Evolutionary conservation across 2,329 filamentous ascomycete species (phyloP).

Genomic region (Monosporascus sp.): DNA sequence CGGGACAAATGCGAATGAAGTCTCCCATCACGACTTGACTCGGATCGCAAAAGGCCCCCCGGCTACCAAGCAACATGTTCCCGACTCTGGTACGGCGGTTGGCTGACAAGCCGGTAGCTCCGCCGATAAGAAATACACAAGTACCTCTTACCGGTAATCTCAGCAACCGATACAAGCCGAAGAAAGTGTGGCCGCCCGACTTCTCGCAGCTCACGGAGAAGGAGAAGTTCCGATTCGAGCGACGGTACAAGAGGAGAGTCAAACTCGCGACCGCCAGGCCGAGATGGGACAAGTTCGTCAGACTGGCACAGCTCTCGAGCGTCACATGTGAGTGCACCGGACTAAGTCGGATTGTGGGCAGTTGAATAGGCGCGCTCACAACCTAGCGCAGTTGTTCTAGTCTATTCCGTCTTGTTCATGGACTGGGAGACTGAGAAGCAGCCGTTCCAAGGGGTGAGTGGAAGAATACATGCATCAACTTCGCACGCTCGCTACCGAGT

Average conservation of each 20-base stretch:
- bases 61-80: conserved; percentile 32
- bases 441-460: conserved; percentile 46
- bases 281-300: conserved; percentile 35
- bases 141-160: conserved; percentile 29
- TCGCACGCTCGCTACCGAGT: neutral
- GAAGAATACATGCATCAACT: neutral
- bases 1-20: no score
- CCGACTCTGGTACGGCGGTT: conserved; percentile 39
- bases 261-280: conserved; percentile 28
- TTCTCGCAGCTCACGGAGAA: conserved; percentile 63
- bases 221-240: conserved; percentile 73
- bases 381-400: conserved; percentile 37
- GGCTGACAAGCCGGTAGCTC: conserved; percentile 24
- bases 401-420: conserved; percentile 58
- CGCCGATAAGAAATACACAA: conserved; percentile 15
- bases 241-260: conserved; percentile 68
- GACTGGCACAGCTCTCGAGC: conserved; percentile 57
- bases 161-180: conserved; percentile 56
- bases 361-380: no score
- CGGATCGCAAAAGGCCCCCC: no score
- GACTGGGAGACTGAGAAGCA: conserved; percentile 45
- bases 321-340: conserved; percentile 44
- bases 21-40: no score
- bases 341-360: no score
- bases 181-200: conserved; percentile 74